Base-by-base conservation (phyloP, 495 filamentous ascomycete species). In the Parachaetomium inaequale region DNA sequence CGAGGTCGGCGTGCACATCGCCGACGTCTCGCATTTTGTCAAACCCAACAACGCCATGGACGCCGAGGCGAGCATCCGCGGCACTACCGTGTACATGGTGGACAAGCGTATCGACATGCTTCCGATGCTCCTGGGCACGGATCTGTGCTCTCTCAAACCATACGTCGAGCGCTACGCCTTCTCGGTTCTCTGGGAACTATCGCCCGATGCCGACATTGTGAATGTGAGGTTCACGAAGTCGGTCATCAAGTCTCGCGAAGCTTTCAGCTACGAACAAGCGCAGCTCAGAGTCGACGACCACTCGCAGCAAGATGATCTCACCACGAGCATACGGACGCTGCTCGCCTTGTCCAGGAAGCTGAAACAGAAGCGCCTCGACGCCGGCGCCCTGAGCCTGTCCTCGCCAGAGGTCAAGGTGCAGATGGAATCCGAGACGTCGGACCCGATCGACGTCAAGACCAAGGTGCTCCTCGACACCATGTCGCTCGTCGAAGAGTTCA, bases 41-140 rank as follows among this genome's bases (percentile, higher is more conserved):
- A 95, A 93, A 75, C 93, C 95, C 29, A 91, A 91, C 72, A 98
- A 94, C 71, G 86, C 94, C 43, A 98, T 98, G 95, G 95, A 98
- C 71, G 82, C 83, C 25, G 94, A 98, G 76, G 94, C 94, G 2
- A 92, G 90, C 69, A 83, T 92, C 61, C 87, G 94, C 70, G 94
- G 93, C 62, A 98, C 94, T 4, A 98, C 95, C 0, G 94, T 98
- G 31, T 98, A 98, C 68, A 81, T 98, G 26, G 95, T 98, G 2
- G 94, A 98, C 75, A 98, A 98, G 78, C 92, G 94, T 65, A 98
- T 98, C 66, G 94, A 98, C 77, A 98, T 98, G 95, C 81, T 98
- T 71, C 95, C 95, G 19, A 90, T 89, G 82, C 85, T 98, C 26
- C 84, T 98, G 17, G 94, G 94, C 32, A 98, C 94, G 2, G 94